Base-by-base conservation (phyloP, 139 green algal species). In the Pseudopediastrum boryanum region DNA sequence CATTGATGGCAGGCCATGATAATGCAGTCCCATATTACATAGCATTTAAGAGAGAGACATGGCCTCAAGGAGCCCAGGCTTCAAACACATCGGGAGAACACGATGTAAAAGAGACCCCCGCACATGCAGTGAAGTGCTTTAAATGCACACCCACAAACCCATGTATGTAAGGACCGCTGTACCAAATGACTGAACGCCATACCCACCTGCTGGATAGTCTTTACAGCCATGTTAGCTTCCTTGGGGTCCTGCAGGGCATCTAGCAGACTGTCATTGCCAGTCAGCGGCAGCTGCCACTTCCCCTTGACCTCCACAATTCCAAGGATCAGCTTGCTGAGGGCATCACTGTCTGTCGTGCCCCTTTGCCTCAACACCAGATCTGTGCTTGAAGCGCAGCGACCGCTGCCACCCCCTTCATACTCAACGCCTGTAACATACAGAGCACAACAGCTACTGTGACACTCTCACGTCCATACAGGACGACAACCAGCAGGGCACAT, bases 211-310 rank as follows among this genome's bases (percentile, higher is more conserved):
- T 71, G 63, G 33, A 71, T 6, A 35, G 51, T 51, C 38, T 2
- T 1, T 7, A 29, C 63, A 48, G 51, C 63, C 63, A 10, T 25
- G 5, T 50, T 25, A 9, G 35, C 33, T 25, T 44, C 51, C 8
- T 16, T 51, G 35, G 63, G 63, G 63, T 71, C 5, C 12, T 48
- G 6, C 19, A 71, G 63, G 12, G 63, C 31, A 46, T 16, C 13
- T 16, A 71, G 50, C 35, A 71, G 51, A 41, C 51, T 41, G 51
- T 71, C 63, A 21, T 71, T 25, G 33, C 1, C 27, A 71, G 39
- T 35, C 33, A 71, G 63, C 63, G 31, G 50, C 63, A 71, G 63
- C 35, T 71, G 63, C 63, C 63, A 71, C n/a, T n/a, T n/a, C n/a
- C n/a, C n/a, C 35, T 71, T 51, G 33, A 71, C 63, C 63, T 71